Conservation (phyloP, 2,329 filamentous ascomycete species). For the Alternaria dauci region DNA sequence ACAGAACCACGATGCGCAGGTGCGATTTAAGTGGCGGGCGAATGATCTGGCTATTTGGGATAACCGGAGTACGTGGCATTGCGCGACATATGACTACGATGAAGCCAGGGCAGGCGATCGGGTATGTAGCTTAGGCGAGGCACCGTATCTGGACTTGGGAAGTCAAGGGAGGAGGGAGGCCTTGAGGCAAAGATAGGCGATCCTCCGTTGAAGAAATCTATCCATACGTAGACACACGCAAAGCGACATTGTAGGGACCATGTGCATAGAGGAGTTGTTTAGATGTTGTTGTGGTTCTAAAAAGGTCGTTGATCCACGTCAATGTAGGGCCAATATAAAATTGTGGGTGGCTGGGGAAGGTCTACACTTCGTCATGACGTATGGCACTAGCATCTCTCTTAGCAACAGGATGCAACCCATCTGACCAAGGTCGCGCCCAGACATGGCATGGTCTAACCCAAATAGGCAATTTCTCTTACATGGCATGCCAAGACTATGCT, state of each 20-base stretch:
- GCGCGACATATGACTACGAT: conserved; percentile 70
- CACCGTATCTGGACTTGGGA: conserved; percentile 64
- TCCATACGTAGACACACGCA: not conserved
- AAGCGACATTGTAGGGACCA: not conserved
- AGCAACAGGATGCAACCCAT: no score
- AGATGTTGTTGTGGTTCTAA: not conserved
- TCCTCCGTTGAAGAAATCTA: not conserved
- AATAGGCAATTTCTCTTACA: no score
- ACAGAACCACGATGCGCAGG: conserved; percentile 63
- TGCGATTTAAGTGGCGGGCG: conserved; percentile 57
- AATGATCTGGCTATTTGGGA: conserved; percentile 68
- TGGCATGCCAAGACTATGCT: no score
- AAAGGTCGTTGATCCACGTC: not conserved
- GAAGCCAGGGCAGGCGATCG: conserved; percentile 60
- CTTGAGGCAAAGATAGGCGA: not conserved
- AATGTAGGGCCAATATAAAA: not conserved
- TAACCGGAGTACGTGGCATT: conserved; percentile 67
- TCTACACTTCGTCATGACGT: not conserved
- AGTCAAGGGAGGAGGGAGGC: conserved; percentile 42
- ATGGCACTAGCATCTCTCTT: no score
- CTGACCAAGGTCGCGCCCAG: no score
- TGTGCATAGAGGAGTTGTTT: not conserved
- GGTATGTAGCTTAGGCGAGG: conserved; percentile 63
- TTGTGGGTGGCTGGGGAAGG: not conserved
- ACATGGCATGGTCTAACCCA: no score